A percentile compares a stretch with the other conserved stretches of the same genome.
Evolutionary conservation across 106 monocot species (phyloP).

Genomic region (Dendrobium chrysotoxum): DNA sequence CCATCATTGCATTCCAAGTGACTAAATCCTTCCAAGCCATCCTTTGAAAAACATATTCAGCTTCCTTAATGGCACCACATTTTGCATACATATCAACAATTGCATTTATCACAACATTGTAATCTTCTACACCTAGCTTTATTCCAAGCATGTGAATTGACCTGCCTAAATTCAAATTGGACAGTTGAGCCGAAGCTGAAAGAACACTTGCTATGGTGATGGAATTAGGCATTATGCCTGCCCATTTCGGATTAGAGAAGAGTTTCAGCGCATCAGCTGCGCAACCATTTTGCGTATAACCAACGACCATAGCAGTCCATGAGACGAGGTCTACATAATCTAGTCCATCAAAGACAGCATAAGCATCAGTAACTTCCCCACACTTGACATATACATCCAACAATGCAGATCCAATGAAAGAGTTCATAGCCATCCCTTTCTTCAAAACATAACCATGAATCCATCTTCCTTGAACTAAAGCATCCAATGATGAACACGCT

Average conservation of each 20-base stretch:
- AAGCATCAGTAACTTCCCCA: slow-evolving; percentile 35
- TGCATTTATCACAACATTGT: slow-evolving; percentile 33
- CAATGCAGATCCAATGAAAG: slow-evolving; percentile 33
- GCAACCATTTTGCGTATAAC: slow-evolving; percentile 34
- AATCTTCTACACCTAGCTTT: slow-evolving; percentile 30
- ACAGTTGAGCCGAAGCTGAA: slow-evolving; percentile 38
- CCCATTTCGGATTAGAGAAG: slow-evolving; percentile 28
- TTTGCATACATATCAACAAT: slow-evolving; percentile 60
- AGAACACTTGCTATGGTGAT: slow-evolving; percentile 42
- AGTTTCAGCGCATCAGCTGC: slow-evolving; percentile 35
- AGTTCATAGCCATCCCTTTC: slow-evolving; percentile 19
- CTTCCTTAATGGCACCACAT: slow-evolving; percentile 27
- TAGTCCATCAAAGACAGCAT: slow-evolving; percentile 29
- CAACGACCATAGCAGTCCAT: slow-evolving; percentile 65
- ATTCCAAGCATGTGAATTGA: slow-evolving; percentile 28
- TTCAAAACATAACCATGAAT: slow-evolving; percentile 45
- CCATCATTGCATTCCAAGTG: slow-evolving; percentile 57
- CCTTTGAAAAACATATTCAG: slow-evolving; percentile 30
- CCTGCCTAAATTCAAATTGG: slow-evolving; percentile 23
- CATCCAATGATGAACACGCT: slow-evolving; percentile 28
- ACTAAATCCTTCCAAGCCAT: slow-evolving; percentile 34
- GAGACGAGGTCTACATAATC: slow-evolving; percentile 25
- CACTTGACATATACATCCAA: slow-evolving; percentile 66
- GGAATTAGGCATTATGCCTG: slow-evolving; percentile 33
- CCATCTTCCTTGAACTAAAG: slow-evolving; percentile 59